Percentiles rank a stretch among this genome's conserved stretches.
Evolutionary conservation across 2,329 filamentous ascomycete genomes (phyloP).

Genomic region (Calonectria pseudoturangicola): DNA sequence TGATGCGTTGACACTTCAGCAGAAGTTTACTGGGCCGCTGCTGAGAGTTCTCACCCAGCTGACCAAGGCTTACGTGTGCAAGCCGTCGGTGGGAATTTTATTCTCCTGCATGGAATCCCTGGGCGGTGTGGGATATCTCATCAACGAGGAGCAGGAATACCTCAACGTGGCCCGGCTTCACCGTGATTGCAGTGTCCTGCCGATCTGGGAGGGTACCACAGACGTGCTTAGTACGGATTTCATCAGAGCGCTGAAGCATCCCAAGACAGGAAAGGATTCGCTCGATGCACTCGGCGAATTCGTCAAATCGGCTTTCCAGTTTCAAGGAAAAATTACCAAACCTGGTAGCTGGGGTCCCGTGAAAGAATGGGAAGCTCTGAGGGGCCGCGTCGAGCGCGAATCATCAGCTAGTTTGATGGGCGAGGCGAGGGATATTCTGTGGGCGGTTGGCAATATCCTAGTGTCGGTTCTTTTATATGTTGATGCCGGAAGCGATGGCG

Average conservation of each 20-base stretch:
- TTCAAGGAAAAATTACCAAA: constrained; percentile 52
- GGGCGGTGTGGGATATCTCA: constrained; percentile 80
- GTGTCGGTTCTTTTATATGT: constrained; percentile 65
- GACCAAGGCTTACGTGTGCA: constrained; percentile 75
- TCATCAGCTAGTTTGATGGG: constrained; percentile 64
- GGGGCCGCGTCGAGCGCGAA: constrained; percentile 58
- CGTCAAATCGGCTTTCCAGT: constrained; percentile 53
- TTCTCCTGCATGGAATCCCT: constrained; percentile 78
- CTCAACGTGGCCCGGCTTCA: constrained; percentile 80
- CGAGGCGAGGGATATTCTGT: constrained; percentile 67
- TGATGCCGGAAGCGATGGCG: constrained; percentile 62
- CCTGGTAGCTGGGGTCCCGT: constrained; percentile 56
- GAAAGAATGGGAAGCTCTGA: constrained; percentile 64
- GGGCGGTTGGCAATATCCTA: constrained; percentile 65
- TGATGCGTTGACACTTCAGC: constrained; percentile 58
- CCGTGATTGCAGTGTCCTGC: constrained; percentile 77
- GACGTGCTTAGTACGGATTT: constrained; percentile 78
- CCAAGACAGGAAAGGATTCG: constrained; percentile 59
- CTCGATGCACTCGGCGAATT: constrained; percentile 66
- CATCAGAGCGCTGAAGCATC: constrained; percentile 68
- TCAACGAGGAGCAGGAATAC: constrained; percentile 77
- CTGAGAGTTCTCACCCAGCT: constrained; percentile 76
- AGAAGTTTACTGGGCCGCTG: constrained; percentile 63
- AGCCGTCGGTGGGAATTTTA: constrained; percentile 68
- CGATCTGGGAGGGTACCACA: constrained; percentile 84